These are phyloP conservation scores for Annona cherimola DNA, from an alignment of 164 flowering plant genomes.

Conservation along the genomic window DNA sequence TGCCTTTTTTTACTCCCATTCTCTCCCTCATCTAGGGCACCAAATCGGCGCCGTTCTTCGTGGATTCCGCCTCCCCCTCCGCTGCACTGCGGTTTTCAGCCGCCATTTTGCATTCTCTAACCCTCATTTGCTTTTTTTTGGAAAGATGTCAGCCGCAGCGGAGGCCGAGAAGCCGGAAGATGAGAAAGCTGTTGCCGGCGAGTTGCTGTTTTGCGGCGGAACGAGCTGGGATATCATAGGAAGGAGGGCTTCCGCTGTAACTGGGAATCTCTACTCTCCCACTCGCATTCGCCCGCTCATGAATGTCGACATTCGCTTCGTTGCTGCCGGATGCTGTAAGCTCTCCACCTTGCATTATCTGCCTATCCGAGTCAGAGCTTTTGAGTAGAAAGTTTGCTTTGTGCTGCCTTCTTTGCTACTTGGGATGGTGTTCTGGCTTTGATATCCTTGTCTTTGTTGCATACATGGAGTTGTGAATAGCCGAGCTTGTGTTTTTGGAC, in stretches of 20 bases:
- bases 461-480: background rate
- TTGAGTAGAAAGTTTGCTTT: background rate
- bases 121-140: background rate
- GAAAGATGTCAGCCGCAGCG: constrained; percentile 24
- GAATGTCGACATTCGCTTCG: constrained; percentile 69
- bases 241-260: constrained; percentile 27
- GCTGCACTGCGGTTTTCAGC: background rate
- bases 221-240: constrained; percentile 78
- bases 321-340: constrained; percentile 82
- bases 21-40: constrained; percentile 8
- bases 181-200: constrained; percentile 54
- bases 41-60: background rate
- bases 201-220: constrained; percentile 82
- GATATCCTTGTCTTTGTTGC: background rate
- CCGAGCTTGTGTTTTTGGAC: background rate
- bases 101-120: background rate
- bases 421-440: background rate
- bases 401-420: constrained; percentile 1
- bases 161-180: constrained; percentile 34
- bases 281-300: constrained; percentile 76
- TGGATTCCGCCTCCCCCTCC: background rate
- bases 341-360: background rate
- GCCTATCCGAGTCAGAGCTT: background rate
- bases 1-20: background rate
- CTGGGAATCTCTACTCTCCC: constrained; percentile 68